Conservation (phyloP, 1,284 basidiomycete species). For the Cystobasidiaceae sp. region DNA sequence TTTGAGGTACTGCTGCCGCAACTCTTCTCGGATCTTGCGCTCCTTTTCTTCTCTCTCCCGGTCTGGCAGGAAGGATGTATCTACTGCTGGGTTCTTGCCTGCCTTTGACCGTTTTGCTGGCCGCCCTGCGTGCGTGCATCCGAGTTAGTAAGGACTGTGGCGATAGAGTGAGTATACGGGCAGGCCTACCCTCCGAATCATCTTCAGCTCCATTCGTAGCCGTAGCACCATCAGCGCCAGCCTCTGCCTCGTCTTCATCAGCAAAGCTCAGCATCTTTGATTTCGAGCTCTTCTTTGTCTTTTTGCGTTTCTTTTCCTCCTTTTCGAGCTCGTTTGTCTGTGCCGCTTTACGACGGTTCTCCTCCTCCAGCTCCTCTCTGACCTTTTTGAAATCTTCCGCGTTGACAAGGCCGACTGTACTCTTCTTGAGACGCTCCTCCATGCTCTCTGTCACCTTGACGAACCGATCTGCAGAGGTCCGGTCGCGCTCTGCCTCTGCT, state of each 20-base stretch:
- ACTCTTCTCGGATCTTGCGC: conserved; percentile 74
- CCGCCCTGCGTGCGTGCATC: background rate
- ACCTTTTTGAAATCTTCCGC: conserved; percentile 83
- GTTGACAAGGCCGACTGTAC: conserved; percentile 85
- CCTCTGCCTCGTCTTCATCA: conserved; percentile 55
- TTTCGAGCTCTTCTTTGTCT: conserved; percentile 79
- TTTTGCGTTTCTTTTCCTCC: conserved; percentile 58
- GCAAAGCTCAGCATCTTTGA: conserved; percentile 53
- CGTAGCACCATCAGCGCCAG: conserved; percentile 40
- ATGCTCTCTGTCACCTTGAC: conserved; percentile 89
- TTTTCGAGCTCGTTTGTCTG: conserved; percentile 66
- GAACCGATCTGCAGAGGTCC: conserved; percentile 65
- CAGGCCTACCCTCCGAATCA: background rate
- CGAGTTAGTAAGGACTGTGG: background rate
- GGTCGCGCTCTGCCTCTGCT: conserved; percentile 44
- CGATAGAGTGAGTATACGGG: background rate
- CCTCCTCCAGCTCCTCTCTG: conserved; percentile 84
- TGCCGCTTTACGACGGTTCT: conserved; percentile 82
- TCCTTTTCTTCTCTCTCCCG: conserved; percentile 90
- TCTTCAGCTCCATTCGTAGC: conserved; percentile 22
- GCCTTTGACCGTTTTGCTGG: conserved; percentile 66
- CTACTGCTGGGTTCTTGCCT: conserved; percentile 91
- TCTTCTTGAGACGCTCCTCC: conserved; percentile 88
- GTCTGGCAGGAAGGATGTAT: conserved; percentile 97
- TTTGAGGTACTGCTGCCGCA: conserved; percentile 83